Evolutionary conservation across 768 basidiomycete species (phyloP), one percentile per base, ranked within the genome.

Genomic region (Pholiota conissans): DNA sequence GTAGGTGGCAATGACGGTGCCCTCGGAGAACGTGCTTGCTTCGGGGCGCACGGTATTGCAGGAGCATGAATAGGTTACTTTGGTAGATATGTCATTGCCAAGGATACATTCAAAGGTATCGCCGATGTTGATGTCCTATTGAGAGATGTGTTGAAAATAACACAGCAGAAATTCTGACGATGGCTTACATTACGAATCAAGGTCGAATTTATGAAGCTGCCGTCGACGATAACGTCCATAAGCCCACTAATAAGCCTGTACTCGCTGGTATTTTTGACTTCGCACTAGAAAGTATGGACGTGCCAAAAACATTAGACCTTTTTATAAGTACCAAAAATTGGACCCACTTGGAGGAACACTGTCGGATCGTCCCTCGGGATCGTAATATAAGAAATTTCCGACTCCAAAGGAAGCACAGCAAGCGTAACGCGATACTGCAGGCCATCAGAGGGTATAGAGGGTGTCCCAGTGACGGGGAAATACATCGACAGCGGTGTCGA

Each of bases 51-150:
- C 69, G 8, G 71, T 74, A 40, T 70, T 72, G 34, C 73, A 66
- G 28, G 69, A 71, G 48, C 78, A 79, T 10, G 71, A 56, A 67
- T 85, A 85, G 48, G 73, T 74, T 39, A 82, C 72, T 58, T 76
- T 73, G 27, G 74, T 72, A 9, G 73, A 72, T 4, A 75, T 57
- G 61, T 81, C 79, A 55, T 72, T 70, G 22, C 85, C 84, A 13
- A 87, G 77, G 2, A 80, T 79, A 67, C 82, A 85, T 29, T 68
- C 65, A 71, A 87, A 86, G 32, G 70, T 76, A 49, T 85, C 84
- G 8, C 76, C 74, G 0, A 74, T 74, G 52, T 73, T 74, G 54
- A 85, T 76, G 50, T 83, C 79, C 78, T 83, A 42, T 27, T 18
- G 29, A 51, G 14, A 24, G 26, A 40, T 20, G 20, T 9, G 37